A percentile compares a stretch with the other conserved stretches of the same genome.
Evolutionary conservation across 306 rosid species (phyloP).

Genomic region (Spatholobus suberectus): DNA sequence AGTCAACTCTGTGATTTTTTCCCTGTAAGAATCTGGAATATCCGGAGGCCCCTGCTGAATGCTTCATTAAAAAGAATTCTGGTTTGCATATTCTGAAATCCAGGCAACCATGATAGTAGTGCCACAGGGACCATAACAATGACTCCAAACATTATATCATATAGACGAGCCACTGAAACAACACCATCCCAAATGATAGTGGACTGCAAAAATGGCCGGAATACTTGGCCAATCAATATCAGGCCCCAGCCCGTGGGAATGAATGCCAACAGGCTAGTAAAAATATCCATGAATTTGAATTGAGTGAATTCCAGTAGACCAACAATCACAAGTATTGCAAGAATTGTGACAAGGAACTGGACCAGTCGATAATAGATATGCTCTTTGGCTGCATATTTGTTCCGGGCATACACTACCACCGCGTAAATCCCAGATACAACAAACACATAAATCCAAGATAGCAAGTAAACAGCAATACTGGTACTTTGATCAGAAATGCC

Average conservation of each 20-base stretch:
- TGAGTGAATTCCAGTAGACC: slow-evolving; percentile 51
- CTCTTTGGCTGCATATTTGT: slow-evolving; percentile 54
- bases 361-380: slow-evolving; percentile 60
- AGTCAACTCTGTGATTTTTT: slow-evolving; percentile 64
- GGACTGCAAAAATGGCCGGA: slow-evolving; percentile 49
- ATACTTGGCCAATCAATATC: slow-evolving; percentile 56
- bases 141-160: slow-evolving; percentile 56
- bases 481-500: slow-evolving; percentile 49
- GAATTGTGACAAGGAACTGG: slow-evolving; percentile 55
- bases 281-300: slow-evolving; percentile 50
- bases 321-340: slow-evolving; percentile 51
- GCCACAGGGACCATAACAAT: slow-evolving; percentile 57
- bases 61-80: slow-evolving; percentile 61
- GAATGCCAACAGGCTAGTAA: slow-evolving; percentile 60
- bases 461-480: slow-evolving; percentile 53
- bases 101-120: slow-evolving; percentile 59
- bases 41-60: slow-evolving; percentile 63
- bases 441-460: slow-evolving; percentile 54
- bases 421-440: slow-evolving; percentile 47
- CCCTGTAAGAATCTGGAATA: slow-evolving; percentile 57
- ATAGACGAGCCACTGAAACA: slow-evolving; percentile 55
- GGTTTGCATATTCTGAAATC: slow-evolving; percentile 62
- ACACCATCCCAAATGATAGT: slow-evolving; percentile 54
- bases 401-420: slow-evolving; percentile 49
- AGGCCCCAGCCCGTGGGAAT: slow-evolving; percentile 65